phyloP scores from a whole-genome alignment of 2,329 filamentous ascomycete genomes.

The Aureobasidium sp. region DNA sequence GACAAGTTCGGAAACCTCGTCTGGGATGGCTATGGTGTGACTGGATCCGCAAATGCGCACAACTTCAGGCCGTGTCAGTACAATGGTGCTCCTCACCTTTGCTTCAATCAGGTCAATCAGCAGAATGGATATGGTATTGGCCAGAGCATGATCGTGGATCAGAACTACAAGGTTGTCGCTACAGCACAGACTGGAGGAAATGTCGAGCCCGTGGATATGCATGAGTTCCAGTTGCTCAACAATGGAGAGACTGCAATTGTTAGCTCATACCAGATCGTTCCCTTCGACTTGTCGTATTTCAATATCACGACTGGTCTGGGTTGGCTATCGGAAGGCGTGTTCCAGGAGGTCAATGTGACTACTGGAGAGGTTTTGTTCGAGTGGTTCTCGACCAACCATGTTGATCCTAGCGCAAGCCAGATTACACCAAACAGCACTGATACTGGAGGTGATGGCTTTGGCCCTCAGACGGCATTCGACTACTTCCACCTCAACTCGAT shows the following conservation, averaged over 20 bases:
- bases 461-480: conserved; percentile 39
- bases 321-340: conserved; percentile 35
- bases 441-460: conserved; percentile 35
- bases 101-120: conserved; percentile 40
- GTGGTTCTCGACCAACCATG: conserved; percentile 48
- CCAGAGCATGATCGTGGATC: conserved; percentile 41
- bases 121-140: conserved; percentile 40
- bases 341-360: conserved; percentile 37
- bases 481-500: conserved; percentile 51
- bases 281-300: conserved; percentile 35
- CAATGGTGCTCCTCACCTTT: conserved; percentile 37
- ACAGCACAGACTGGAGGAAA: conserved; percentile 29
- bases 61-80: conserved; percentile 40
- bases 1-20: conserved; percentile 24
- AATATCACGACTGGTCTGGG: conserved; percentile 32
- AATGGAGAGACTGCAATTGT: conserved; percentile 29
- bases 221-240: conserved; percentile 39
- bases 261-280: conserved; percentile 22
- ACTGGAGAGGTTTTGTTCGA: conserved; percentile 49
- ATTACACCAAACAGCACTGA: conserved; percentile 31
- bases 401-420: conserved; percentile 37
- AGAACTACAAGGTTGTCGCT: conserved; percentile 37
- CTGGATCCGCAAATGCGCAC: conserved; percentile 37
- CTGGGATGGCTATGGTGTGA: conserved; percentile 36
- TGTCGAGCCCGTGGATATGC: conserved; percentile 34